Base-by-base conservation (phyloP, 495 filamentous ascomycete genomes). In the Xylaria grammica region DNA sequence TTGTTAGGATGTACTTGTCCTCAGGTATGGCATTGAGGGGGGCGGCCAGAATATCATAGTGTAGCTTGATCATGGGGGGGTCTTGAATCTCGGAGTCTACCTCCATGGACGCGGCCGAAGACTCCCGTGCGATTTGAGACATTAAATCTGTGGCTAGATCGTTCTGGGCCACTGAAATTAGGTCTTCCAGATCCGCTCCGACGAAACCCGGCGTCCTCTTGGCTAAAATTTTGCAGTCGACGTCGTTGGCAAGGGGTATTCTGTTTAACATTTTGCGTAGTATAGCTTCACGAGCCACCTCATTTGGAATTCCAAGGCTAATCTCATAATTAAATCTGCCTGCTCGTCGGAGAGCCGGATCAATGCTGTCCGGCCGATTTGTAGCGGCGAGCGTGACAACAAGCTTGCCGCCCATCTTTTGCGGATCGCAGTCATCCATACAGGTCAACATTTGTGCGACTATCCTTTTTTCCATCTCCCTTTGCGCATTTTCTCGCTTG, bases 391-490 rank as follows among this genome's bases (percentile, higher is more conserved):
- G 84, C 13, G 97, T 91, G 63, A 98, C 91, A 19, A 98, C 94
- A 10, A 93, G 91, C 78, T 95, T 96, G 19, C 92, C 91, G 42
- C 92, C 89, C 55, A 93, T 81, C 34, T 91, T 90, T 46, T 72
- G 63, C 20, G 69, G 69, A 40, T 68, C 42, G 58, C 97, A 84
- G 53, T 93, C 88, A 66, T 93, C 91, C 89, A 93, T 90, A 67
- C 91, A 95, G 11, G 91, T 94, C 63, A 97, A 81, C 67, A 98
- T 86, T 75, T 97, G 94, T 1, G 94, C 91, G 20, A 98, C 94
- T 71, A 98, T 98, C 50, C 94, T 80, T 76, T 94, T 93, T 77
- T 98, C 94, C 94, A 98, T 98, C 71, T 96, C 93, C 68, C 93
- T 87, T 71, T 96, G 93, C n/a, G 94, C 91, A 69, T 87, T 94